Evolutionary conservation across 2,329 filamentous ascomycete genomes (phyloP).

Genomic region (Juglanconis juglandina): DNA sequence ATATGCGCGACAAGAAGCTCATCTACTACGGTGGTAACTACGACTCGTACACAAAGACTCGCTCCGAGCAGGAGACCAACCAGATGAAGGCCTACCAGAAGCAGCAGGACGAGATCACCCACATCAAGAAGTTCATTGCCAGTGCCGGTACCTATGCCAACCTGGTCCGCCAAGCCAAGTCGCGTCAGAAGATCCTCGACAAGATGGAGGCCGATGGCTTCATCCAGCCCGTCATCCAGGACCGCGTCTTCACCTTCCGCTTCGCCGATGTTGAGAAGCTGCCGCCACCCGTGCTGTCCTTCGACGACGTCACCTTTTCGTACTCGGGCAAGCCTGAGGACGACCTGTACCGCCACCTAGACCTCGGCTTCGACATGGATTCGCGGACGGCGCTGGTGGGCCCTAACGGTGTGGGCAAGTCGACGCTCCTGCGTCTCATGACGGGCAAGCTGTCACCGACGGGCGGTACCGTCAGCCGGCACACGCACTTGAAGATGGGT

Average conservation of each 20-base stretch:
- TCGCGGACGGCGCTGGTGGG: conserved; percentile 94
- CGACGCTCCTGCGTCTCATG: conserved; percentile 92
- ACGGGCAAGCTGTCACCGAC: conserved; percentile 90
- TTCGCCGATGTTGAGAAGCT: conserved; percentile 99
- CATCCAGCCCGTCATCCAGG: conserved; percentile 82
- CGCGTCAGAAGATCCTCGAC: conserved; percentile 98
- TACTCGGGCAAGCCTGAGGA: conserved; percentile 89
- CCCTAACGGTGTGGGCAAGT: conserved; percentile 99
- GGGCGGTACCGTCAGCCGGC: conserved; percentile 74
- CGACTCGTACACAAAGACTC: conserved; percentile 95
- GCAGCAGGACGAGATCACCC: conserved; percentile 97
- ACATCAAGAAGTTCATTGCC: conserved; percentile 99
- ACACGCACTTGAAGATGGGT: conserved; percentile 98
- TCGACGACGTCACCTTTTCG: conserved; percentile 96
- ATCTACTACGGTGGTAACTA: conserved; percentile 99
- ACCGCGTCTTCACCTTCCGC: conserved; percentile 93
- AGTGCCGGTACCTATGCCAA: conserved; percentile 99
- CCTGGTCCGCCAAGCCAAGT: conserved; percentile 97
- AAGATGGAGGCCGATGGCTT: conserved; percentile 99
- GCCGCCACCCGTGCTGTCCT: conserved; percentile 92
- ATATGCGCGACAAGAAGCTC: conserved; percentile 87
- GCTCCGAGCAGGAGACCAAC: conserved; percentile 90
- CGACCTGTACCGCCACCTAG: conserved; percentile 92
- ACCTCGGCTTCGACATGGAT: conserved; percentile 99
- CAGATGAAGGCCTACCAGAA: conserved; percentile 99